phyloP scores from a whole-genome alignment of 192 early-diverging fungal genomes.

The Podila epicladia region DNA sequence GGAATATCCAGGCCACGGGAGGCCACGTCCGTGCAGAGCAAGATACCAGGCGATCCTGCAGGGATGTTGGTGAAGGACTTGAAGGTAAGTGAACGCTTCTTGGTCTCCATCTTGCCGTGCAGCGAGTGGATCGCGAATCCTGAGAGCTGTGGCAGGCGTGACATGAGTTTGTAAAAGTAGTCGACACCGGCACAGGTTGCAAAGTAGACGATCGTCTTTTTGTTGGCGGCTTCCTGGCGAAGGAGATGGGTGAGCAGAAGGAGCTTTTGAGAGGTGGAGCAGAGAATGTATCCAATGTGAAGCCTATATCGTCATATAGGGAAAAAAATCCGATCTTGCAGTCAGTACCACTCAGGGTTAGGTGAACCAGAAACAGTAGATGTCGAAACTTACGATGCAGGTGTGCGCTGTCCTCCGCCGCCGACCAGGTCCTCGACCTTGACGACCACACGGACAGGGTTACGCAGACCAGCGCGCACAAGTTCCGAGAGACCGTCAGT shows the following conservation, averaged over 20 bases:
- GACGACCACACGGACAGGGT: constrained; percentile 90
- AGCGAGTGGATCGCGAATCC: constrained; percentile 73
- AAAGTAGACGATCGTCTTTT: constrained; percentile 95
- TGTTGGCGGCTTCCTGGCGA: constrained; percentile 58
- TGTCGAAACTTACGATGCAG: constrained; percentile 58
- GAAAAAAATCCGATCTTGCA: constrained; percentile 3
- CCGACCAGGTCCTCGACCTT: constrained; percentile 79
- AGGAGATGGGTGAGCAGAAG: constrained; percentile 76
- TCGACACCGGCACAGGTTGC: constrained; percentile 97
- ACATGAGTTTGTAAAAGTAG: constrained; percentile 83
- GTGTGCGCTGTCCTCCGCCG: constrained; percentile 66
- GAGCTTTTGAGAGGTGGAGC: constrained; percentile 85
- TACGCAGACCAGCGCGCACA: constrained; percentile 88
- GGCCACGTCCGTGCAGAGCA: constrained; percentile 96
- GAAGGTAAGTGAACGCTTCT: constrained; percentile 84
- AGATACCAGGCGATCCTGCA: constrained; percentile 70
- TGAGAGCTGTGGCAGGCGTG: constrained; percentile 57
- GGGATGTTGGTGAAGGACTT: constrained; percentile 75
- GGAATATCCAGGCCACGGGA: constrained; percentile 96
- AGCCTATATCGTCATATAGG: constrained; percentile 48
- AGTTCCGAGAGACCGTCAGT: constrained; percentile 86
- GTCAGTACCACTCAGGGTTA: neutral
- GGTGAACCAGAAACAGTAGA: neutral
- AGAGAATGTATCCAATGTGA: constrained; percentile 77
- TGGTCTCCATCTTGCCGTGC: constrained; percentile 95